Conservation (phyloP, 2,329 filamentous ascomycete species). For the Epichloe bromicola region DNA sequence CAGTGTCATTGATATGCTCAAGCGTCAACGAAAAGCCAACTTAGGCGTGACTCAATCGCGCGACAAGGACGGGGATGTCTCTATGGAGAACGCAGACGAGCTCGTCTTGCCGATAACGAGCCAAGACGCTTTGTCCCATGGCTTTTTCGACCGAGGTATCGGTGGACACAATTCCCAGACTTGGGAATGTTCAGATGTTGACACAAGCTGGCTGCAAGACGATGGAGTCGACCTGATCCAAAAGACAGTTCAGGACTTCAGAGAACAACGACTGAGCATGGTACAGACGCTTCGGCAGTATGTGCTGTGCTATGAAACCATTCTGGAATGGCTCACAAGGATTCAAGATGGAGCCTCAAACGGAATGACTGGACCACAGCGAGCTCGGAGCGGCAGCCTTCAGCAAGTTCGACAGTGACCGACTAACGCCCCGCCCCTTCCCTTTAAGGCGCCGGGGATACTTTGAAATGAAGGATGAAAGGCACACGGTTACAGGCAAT, state of each 20-base stretch:
- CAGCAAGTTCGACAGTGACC: conserved; percentile 11
- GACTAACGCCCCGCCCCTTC: neutral
- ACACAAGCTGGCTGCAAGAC: conserved; percentile 54
- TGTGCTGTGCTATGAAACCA: conserved; percentile 91
- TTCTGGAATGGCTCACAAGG: conserved; percentile 69
- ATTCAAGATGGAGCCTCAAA: conserved; percentile 24
- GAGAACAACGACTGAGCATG: conserved; percentile 83
- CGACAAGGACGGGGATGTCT: conserved; percentile 31
- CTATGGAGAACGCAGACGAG: conserved; percentile 26
- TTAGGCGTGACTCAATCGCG: conserved; percentile 9
- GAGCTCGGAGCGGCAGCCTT: conserved; percentile 20
- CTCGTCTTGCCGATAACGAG: conserved; percentile 16
- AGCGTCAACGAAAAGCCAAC: conserved; percentile 53
- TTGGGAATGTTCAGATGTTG: conserved; percentile 13
- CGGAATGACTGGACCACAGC: conserved; percentile 10
- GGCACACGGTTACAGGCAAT: no score
- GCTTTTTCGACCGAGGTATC: conserved; percentile 8
- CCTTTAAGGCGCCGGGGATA: no score
- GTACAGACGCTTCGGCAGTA: conserved; percentile 89
- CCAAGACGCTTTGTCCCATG: conserved; percentile 12
- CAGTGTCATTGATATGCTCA: conserved; percentile 90
- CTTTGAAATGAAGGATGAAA: no score
- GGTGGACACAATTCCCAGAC: conserved; percentile 2
- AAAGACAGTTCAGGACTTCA: conserved; percentile 81
- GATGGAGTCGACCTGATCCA: conserved; percentile 68